phyloP scores from a whole-genome alignment of 2,329 filamentous ascomycete genomes.

The Alternaria metachromatica region DNA sequence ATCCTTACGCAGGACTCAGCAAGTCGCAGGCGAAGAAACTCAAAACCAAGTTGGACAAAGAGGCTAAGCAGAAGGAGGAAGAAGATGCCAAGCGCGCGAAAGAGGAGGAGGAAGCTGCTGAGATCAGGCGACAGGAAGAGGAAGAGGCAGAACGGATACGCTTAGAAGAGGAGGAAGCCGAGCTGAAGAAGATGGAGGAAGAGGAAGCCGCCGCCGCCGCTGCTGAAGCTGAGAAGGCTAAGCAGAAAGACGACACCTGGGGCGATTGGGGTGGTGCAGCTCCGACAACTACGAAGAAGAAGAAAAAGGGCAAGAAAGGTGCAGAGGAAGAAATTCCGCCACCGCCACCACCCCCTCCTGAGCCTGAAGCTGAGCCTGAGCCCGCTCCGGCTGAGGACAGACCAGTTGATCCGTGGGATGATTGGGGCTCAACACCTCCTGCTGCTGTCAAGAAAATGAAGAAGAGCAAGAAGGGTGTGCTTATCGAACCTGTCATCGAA shows the following conservation, averaged over 20 bases:
- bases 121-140: conserved; percentile 27
- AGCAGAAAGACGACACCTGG: conserved; percentile 46
- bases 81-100: conserved; percentile 25
- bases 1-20: conserved; percentile 39
- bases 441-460: conserved; percentile 34
- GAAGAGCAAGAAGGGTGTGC: conserved; percentile 45
- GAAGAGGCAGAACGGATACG: conserved; percentile 37
- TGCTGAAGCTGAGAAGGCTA: conserved; percentile 32
- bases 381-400: conserved; percentile 32
- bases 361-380: conserved; percentile 40
- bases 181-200: conserved; percentile 29
- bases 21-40: conserved; percentile 41
- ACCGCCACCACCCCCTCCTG: conserved; percentile 43
- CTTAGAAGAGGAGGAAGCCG: conserved; percentile 33
- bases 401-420: conserved; percentile 35
- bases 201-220: conserved; percentile 33
- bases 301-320: conserved; percentile 43
- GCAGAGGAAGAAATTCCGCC: conserved; percentile 32
- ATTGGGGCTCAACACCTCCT: conserved; percentile 26
- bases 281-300: conserved; percentile 37
- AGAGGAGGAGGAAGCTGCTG: conserved; percentile 31
- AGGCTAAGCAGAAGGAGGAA: conserved; percentile 21
- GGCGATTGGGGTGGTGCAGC: conserved; percentile 38
- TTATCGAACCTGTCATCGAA: conserved; percentile 40
- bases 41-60: conserved; percentile 47